Evolutionary conservation across 1,139 yeast genomes (phyloP).

Genomic region (Saccharomyces uvarum): DNA sequence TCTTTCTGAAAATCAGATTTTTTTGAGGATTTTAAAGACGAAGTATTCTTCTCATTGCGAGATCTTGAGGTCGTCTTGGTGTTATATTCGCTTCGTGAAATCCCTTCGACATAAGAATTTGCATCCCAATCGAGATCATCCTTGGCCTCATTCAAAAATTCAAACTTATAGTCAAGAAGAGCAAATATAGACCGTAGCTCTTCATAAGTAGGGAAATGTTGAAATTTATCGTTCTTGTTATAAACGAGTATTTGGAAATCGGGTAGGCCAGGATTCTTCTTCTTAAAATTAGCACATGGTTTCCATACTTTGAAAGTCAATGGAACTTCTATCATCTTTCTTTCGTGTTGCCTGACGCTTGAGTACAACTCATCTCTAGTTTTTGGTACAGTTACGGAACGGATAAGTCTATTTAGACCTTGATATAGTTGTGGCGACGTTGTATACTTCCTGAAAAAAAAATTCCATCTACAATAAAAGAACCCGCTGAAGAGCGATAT

Average conservation of each 20-base stretch:
- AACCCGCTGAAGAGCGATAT: constrained; percentile 17
- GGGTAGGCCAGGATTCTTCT: constrained; percentile 61
- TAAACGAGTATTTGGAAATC: constrained; percentile 66
- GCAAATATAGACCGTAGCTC: constrained; percentile 27
- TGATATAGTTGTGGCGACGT: constrained; percentile 37
- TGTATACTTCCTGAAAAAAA: constrained; percentile 31
- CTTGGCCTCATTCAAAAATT: constrained; percentile 19
- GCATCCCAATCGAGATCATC: constrained; percentile 19
- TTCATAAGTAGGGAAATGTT: constrained; percentile 46
- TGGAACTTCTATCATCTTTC: constrained; percentile 3
- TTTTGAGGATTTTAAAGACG: not conserved
- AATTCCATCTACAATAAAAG: constrained; percentile 28
- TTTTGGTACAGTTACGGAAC: constrained; percentile 25
- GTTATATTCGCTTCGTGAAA: constrained; percentile 22
- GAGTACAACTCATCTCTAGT: constrained; percentile 9
- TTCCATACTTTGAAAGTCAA: constrained; percentile 69
- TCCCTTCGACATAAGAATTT: constrained; percentile 21
- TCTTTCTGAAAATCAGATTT: constrained; percentile 14
- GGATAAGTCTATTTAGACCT: constrained; percentile 35
- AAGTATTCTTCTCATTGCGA: not conserved
- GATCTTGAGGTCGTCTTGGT: constrained; percentile 12
- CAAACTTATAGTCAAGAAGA: constrained; percentile 26
- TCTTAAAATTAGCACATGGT: constrained; percentile 64
- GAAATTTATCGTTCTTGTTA: constrained; percentile 38
- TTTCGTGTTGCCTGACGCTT: not conserved